Base-by-base conservation (phyloP, 2,329 filamentous ascomycete genomes). In the Aspergillus viridinutans region DNA sequence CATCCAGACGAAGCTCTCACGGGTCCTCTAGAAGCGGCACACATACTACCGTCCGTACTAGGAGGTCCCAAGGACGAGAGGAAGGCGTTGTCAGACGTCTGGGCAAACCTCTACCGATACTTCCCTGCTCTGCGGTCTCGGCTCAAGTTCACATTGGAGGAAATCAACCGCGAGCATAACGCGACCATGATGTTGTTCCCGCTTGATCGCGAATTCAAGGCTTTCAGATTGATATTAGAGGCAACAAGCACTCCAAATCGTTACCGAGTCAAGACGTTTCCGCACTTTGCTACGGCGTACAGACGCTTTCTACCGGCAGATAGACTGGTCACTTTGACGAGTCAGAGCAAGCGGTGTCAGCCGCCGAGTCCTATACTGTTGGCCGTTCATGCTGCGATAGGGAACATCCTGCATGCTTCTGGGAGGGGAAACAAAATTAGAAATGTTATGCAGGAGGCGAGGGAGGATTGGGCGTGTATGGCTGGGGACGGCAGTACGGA, bases 381-480 rank as follows among this genome's bases (percentile, higher is more conserved):
- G 28, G 38, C 50, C 35, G 53, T 65, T n/a, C 64, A 67, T 50
- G 59, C 58, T 55, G 56, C 52, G 25, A 62, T 67, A 49, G 64
- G 50, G 43, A 62, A 63, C 35, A 64, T 65, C 47, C 42, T 64
- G 35, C 51, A 63, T 55, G 55, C 57, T 35, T 62, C 52, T 48
- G 62, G 60, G 54, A 52, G 58, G 28, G 61, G 55, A 20, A 59
- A 67, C 47, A 54, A 48, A 26, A 61, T 66, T 45, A 26, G 8
- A 20, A 45, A 6, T 10, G 21, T 45, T 23, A 45, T 45, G n/a
- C 61, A 66, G 51, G 55, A 59, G 52, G 4, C 61, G 20, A 52
- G 59, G 14, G 25, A 52, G 53, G 45, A 61, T 58, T 56, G 58
- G 48, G 53, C 55, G 45, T 20, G 42, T 6, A 58, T 56, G 20